Evolutionary conservation across 1,284 basidiomycete genomes (phyloP).

Genomic region (Microbotryum intermedium): DNA sequence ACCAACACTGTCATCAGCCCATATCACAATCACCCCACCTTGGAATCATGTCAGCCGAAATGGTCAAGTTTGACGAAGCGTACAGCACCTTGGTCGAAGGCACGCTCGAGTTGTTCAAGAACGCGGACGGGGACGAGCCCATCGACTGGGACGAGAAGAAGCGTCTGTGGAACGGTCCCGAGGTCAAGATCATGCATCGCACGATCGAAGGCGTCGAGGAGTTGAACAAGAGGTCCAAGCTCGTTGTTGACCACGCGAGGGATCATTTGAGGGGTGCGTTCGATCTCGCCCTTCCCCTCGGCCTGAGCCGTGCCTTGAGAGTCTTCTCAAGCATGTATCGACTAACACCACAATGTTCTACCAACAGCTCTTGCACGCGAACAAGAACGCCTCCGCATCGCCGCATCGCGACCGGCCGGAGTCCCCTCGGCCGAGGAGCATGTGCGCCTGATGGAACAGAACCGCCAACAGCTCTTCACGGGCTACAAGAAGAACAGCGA

Average conservation of each 20-base stretch:
- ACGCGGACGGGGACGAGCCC: not conserved
- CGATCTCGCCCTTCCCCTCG: not conserved
- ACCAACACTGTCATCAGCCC: no score
- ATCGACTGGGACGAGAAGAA: not conserved
- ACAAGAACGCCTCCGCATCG: constrained; percentile 10
- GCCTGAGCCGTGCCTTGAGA: no score
- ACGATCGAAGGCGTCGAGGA: constrained; percentile 14
- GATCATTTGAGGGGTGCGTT: constrained; percentile 22
- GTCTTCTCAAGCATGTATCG: no score
- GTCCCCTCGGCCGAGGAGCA: constrained; percentile 14
- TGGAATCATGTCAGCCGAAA: no score
- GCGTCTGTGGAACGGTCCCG: not conserved
- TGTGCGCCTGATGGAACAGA: constrained; percentile 13
- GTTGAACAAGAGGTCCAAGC: constrained; percentile 2
- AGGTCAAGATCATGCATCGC: constrained; percentile 18
- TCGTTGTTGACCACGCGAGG: constrained; percentile 19
- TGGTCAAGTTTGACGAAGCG: constrained; percentile 13
- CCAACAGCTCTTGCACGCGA: constrained; percentile 16
- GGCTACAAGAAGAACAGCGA: constrained; percentile 23
- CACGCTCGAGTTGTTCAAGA: constrained; percentile 14
- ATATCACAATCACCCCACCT: no score
- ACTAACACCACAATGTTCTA: no score
- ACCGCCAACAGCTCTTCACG: constrained; percentile 1
- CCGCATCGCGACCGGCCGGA: constrained; percentile 3
- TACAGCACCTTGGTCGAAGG: constrained; percentile 17